Percentiles rank a stretch among this genome's conserved stretches.
phyloP scores from a whole-genome alignment of 169 alveolate species.

The Cryptosporidium tyzzeri region DNA sequence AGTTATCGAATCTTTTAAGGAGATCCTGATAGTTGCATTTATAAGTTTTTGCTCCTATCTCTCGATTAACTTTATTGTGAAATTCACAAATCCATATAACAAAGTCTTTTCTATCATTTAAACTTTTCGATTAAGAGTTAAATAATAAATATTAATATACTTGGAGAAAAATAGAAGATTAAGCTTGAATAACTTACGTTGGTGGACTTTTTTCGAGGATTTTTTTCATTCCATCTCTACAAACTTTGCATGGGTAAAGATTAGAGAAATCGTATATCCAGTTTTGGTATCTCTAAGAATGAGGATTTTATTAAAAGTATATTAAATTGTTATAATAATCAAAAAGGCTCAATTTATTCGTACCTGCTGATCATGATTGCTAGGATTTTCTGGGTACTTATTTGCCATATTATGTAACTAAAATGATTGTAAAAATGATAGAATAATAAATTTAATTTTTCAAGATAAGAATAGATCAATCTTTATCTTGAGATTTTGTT shows the following conservation, averaged over 20 bases:
- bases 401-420: constrained; percentile 72
- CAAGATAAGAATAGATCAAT: background rate
- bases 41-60: constrained; percentile 19
- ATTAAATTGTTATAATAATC: background rate
- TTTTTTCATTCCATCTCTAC: constrained; percentile 31
- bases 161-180: background rate
- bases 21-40: constrained; percentile 40
- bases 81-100: constrained; percentile 66
- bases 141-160: background rate
- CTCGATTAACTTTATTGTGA: constrained; percentile 41
- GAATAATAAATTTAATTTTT: background rate
- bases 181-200: constrained; percentile 12
- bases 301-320: background rate
- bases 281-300: constrained; percentile 22
- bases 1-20: constrained; percentile 13
- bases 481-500: background rate
- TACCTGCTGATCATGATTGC: constrained; percentile 7
- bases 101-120: constrained; percentile 36
- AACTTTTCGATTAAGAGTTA: background rate
- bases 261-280: constrained; percentile 42
- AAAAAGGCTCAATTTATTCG: background rate
- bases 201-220: constrained; percentile 26
- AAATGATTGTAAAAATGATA: background rate
- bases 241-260: constrained; percentile 60
- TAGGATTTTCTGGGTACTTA: constrained; percentile 62